Base-by-base conservation (phyloP, 2,329 filamentous ascomycete species). In the Esteya vermicola region DNA sequence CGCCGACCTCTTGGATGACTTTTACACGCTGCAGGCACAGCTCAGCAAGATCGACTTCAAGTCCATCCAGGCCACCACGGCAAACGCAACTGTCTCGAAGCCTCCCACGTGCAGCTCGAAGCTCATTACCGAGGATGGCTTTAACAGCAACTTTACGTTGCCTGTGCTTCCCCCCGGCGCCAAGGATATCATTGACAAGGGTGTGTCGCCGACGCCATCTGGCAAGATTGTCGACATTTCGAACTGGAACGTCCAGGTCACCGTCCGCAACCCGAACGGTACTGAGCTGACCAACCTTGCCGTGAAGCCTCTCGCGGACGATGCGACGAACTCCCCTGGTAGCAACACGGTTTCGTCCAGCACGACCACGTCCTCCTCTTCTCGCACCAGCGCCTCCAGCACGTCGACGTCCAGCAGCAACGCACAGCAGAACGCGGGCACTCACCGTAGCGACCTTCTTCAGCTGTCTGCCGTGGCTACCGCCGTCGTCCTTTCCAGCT, bases 81-180 rank as follows among this genome's bases (percentile, higher is more conserved):
- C 73, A 43, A 39, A 31, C 33, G 69, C 68, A 23, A 57, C 61
- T 26, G 62, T 64, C 25, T 56, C 60, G 27, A 62, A 64, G 33
- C 48, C 82, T 4, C 78, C 82, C 26, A 65, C 60, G 42, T 95
- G 89, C 66, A 63, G 62, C 46, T 44, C 66, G 25, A 69, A 64
- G 44, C 65, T 93, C 40, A 88, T 95, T 61, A 39, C 40, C 20
- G 64, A 66, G 47, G 61, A 69, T 44, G 71, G 68, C 45, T 93
- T 94, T 67, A 72, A 71, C 59, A 78, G 64, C 57, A 81, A 85
- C 67, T 96, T 93, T 64, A 79, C 78, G 34, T 64, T 94, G 42
- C 88, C 81, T 36, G 61, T 53, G 4, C 66, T 75, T 6, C 85
- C 85, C 12, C 64, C 71, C 4, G 81, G 78, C 48, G 78, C 77